phyloP scores from a whole-genome alignment of 2,329 filamentous ascomycete species.

The Cordyceps militaris region DNA sequence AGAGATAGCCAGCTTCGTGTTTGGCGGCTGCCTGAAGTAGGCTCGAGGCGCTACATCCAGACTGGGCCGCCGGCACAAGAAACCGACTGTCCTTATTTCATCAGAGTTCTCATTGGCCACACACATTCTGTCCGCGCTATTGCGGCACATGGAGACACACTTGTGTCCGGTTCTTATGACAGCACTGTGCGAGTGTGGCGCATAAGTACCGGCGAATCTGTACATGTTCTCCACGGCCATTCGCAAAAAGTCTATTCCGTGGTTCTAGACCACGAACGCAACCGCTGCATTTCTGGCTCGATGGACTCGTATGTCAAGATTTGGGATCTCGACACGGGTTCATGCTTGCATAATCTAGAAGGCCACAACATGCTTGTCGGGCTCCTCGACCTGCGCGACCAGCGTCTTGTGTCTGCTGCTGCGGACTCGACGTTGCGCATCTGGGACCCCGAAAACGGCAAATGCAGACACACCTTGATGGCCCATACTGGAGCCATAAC shows the following conservation, averaged over 20 bases:
- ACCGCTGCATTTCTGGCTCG: slow-evolving; percentile 92
- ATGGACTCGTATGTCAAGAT: slow-evolving; percentile 99
- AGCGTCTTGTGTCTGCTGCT: slow-evolving; percentile 87
- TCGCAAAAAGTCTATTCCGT: slow-evolving; percentile 95
- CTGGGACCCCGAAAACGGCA: slow-evolving; percentile 90
- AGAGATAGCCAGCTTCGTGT: slow-evolving; percentile 90
- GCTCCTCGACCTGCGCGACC: slow-evolving; percentile 79
- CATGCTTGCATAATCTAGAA: slow-evolving; percentile 81
- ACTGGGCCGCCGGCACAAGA: slow-evolving; percentile 66
- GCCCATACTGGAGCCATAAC: slow-evolving; percentile 97
- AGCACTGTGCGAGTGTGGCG: slow-evolving; percentile 94
- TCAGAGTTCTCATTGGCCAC: slow-evolving; percentile 79
- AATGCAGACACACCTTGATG: slow-evolving; percentile 81
- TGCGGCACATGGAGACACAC: slow-evolving; percentile 84
- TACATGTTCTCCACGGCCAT: slow-evolving; percentile 81
- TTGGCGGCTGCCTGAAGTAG: slow-evolving; percentile 82
- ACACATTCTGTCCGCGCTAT: slow-evolving; percentile 93
- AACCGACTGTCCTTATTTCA: slow-evolving; percentile 87
- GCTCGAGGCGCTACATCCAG: slow-evolving; percentile 71
- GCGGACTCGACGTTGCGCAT: slow-evolving; percentile 93
- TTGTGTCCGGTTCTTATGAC: slow-evolving; percentile 97
- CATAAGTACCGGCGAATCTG: slow-evolving; percentile 85
- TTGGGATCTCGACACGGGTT: slow-evolving; percentile 85
- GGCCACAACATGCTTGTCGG: slow-evolving; percentile 90
- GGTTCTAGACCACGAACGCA: slow-evolving; percentile 83